Evolutionary conservation across 306 rosid genomes (phyloP), one percentile per base, ranked within the genome.

Genomic region (Styphnolobium japonicum): DNA sequence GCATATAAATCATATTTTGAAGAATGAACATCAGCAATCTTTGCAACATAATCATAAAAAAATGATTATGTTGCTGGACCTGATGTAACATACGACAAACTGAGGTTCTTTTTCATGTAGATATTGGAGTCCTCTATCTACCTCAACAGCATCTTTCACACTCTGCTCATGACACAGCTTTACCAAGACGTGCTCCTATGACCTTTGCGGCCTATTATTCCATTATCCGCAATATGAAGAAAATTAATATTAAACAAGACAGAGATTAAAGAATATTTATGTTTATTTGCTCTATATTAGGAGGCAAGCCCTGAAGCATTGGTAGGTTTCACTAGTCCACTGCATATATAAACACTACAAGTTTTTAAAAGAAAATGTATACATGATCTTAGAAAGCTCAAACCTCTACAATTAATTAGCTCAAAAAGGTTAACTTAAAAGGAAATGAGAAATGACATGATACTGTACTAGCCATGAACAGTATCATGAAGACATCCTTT

Each of bases 401-500:
- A n/a, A n/a, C n/a, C n/a, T n/a, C n/a, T n/a, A n/a, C n/a, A n/a
- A n/a, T n/a, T n/a, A n/a, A n/a, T n/a, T n/a, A n/a, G n/a, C n/a
- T n/a, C n/a, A n/a, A n/a, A n/a, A n/a, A n/a, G n/a, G n/a, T n/a
- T n/a, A n/a, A n/a, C n/a, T n/a, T n/a, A n/a, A n/a, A n/a, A n/a
- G n/a, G n/a, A 34, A 63, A 29, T 15, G 40, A 36, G 48, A 48
- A 66, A 42, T 29, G 29, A 55, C 10, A 67, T 16, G 36, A 8
- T 43, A n/a, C 22, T n/a, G n/a, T 33, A 57, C 75, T 74, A 43
- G 81, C 92, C 89, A 19, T 86, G 89, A 16, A 88, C 83, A 61
- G 79, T 76, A 75, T 86, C 89, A 65, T 88, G 89, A 61, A 88
- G 88, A 36, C 89, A 86, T 10, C 89, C 92, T n/a, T 8, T 88